phyloP scores from a whole-genome alignment of 1,139 yeast species.

The Debaryomyces fabryi region DNA sequence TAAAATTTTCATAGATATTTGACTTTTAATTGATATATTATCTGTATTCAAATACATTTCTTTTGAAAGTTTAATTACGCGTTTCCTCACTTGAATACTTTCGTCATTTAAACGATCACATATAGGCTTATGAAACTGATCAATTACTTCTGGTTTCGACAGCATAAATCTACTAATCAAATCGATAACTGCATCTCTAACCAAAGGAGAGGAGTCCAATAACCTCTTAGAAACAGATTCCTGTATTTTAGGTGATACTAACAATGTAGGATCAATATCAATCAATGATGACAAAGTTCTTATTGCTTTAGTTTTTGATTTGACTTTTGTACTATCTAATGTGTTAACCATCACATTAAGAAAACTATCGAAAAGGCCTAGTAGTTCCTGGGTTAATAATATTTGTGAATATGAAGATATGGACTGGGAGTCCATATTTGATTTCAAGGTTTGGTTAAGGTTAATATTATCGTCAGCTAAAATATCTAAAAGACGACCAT shows the following conservation, averaged over 20 bases:
- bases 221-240: constrained; percentile 55
- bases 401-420: constrained; percentile 17
- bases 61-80: constrained; percentile 56
- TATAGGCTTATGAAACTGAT: constrained; percentile 52
- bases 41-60: constrained; percentile 47
- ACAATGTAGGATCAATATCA: constrained; percentile 52
- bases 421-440: constrained; percentile 17
- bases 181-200: constrained; percentile 76
- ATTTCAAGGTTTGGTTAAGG: constrained; percentile 14
- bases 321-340: constrained; percentile 56
- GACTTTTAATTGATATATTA: constrained; percentile 35
- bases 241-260: constrained; percentile 53
- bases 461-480: constrained; percentile 14
- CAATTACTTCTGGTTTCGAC: constrained; percentile 45
- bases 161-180: constrained; percentile 56
- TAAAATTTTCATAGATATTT: constrained; percentile 54
- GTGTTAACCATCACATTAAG: constrained; percentile 50
- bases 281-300: constrained; percentile 52
- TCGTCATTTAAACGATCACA: constrained; percentile 57
- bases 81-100: constrained; percentile 66
- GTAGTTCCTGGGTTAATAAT: constrained; percentile 34
- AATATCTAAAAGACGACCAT: constrained; percentile 10
- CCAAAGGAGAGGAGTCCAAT: constrained; percentile 66
- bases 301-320: constrained; percentile 66
- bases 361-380: constrained; percentile 54